phyloP scores from a whole-genome alignment of 768 basidiomycete genomes.

The Hysterangium stoloniferum region DNA sequence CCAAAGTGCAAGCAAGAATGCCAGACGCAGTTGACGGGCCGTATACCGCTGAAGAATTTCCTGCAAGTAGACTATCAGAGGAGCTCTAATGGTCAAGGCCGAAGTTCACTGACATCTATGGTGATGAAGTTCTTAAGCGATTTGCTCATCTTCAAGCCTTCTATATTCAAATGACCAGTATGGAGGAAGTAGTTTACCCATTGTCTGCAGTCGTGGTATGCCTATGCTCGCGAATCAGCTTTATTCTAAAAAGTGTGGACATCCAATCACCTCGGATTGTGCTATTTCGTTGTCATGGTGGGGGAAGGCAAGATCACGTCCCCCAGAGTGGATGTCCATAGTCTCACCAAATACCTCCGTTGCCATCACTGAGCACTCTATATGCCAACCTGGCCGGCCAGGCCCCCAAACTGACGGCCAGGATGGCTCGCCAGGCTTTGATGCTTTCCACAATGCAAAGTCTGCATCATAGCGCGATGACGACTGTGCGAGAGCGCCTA shows the following conservation, averaged over 20 bases:
- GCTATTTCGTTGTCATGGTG: constrained; percentile 99
- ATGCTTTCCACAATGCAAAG: constrained; percentile 97
- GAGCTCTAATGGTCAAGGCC: not conserved
- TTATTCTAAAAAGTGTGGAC: not conserved
- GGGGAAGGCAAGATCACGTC: constrained; percentile 95
- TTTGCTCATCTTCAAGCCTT: constrained; percentile 99
- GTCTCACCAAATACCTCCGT: constrained; percentile 80
- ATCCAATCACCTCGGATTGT: constrained; percentile 72
- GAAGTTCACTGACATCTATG: constrained; percentile 70
- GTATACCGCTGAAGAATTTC: constrained; percentile 80
- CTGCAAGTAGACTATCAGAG: constrained; percentile 37
- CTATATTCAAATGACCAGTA: constrained; percentile 96
- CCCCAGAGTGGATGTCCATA: constrained; percentile 98
- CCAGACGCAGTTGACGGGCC: constrained; percentile 82
- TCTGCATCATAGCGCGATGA: constrained; percentile 65
- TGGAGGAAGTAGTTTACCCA: constrained; percentile 99
- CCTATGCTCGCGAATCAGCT: constrained; percentile 38
- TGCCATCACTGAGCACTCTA: constrained; percentile 99
- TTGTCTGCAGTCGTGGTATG: constrained; percentile 81
- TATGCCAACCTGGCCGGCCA: constrained; percentile 98
- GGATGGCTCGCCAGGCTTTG: constrained; percentile 91
- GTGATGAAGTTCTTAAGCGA: constrained; percentile 99
- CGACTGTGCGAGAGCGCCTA: constrained; percentile 1
- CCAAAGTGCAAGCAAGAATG: constrained; percentile 89
- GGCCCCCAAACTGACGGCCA: constrained; percentile 96